Evolutionary conservation across 129 eudicot species (phyloP), one percentile per base, ranked within the genome.

Genomic region (Artemisia annua): DNA sequence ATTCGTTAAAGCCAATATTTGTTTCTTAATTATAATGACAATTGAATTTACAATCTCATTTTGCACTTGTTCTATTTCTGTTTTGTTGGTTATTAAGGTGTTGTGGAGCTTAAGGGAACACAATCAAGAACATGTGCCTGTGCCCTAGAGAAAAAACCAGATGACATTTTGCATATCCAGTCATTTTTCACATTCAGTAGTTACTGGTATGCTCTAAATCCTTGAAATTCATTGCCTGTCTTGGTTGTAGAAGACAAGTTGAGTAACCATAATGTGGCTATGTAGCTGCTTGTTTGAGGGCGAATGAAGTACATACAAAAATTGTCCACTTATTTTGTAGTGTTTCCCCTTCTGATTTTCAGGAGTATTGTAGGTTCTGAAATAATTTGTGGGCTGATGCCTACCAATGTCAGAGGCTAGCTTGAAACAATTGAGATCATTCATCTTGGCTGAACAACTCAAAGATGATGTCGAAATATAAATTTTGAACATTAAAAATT

Each of bases 61-160:
- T 59, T 8, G 28, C 12, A 24, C 53, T 71, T 73, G 19, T 62
- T 32, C 35, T 13, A 13, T 51, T 14, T 26, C 15, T 15, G 46
- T n/a, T 46, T 76, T 67, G 46, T 22, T 68, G 53, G 70, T 13
- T 44, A 58, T 39, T 26, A 71, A 78, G 82, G 82, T 78, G 82
- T 46, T 78, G 82, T 11, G 82, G 82, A 48, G 82, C 82, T 64
- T 28, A 78, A 78, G 53, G 69, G 20, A 56, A 61, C 63, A 64
- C 68, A 28, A 28, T 28, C 46, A 78, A 70, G 71, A 70, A 12
- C 46, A 19, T 48, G 15, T 17, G 50, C 20, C 10, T 14, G 22
- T 55, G 66, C 35, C 50, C 17, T 53, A 32, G 16, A 57, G 48
- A 66, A 58, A 58, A 57, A 57, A n/a, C 56, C 48, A 57, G 57